phyloP scores from a whole-genome alignment of 2,329 filamentous ascomycete genomes.

The Rhexocercosporidium sp. region DNA sequence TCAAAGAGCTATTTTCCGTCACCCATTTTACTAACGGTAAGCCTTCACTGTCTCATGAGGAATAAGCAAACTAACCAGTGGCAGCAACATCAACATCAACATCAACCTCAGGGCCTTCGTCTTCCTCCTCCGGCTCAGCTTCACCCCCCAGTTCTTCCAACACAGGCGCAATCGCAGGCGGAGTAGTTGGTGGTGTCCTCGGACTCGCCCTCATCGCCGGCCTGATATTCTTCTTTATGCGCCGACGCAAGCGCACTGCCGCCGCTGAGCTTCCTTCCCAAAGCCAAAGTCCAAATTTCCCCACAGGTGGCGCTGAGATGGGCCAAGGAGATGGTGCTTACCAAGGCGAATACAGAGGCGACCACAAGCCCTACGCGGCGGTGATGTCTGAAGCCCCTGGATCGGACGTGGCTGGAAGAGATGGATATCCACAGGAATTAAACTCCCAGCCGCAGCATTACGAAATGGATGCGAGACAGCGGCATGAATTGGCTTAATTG shows the following conservation, averaged over 20 bases:
- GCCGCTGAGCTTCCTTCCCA: neutral
- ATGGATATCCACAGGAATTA: neutral
- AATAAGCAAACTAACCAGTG: neutral
- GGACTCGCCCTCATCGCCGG: slow-evolving; percentile 19
- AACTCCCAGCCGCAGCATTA: neutral
- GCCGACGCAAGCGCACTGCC: slow-evolving; percentile 9
- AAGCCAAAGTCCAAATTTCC: neutral
- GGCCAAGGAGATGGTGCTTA: neutral
- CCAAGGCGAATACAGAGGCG: slow-evolving; percentile 10
- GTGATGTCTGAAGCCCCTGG: slow-evolving; percentile 12
- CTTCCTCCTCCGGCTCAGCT: slow-evolving; percentile 1
- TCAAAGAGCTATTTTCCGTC: slow-evolving; percentile 17
- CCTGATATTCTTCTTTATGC: slow-evolving; percentile 20
- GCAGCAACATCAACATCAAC: slow-evolving; percentile 1
- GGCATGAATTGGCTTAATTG: slow-evolving; percentile 9
- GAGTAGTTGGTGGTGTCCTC: slow-evolving; percentile 26
- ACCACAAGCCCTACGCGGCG: slow-evolving; percentile 10
- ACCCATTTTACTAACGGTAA: slow-evolving; percentile 12
- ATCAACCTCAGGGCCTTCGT: neutral
- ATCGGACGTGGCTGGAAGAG: neutral
- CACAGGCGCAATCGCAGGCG: slow-evolving; percentile 26
- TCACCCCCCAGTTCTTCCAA: slow-evolving; percentile 1
- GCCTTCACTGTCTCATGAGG: neutral
- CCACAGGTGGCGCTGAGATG: neutral
- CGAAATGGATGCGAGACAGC: slow-evolving; percentile 8